Evolutionary conservation across 768 basidiomycete species (phyloP).

Genomic region (Phlebiopsis flavidoalba): DNA sequence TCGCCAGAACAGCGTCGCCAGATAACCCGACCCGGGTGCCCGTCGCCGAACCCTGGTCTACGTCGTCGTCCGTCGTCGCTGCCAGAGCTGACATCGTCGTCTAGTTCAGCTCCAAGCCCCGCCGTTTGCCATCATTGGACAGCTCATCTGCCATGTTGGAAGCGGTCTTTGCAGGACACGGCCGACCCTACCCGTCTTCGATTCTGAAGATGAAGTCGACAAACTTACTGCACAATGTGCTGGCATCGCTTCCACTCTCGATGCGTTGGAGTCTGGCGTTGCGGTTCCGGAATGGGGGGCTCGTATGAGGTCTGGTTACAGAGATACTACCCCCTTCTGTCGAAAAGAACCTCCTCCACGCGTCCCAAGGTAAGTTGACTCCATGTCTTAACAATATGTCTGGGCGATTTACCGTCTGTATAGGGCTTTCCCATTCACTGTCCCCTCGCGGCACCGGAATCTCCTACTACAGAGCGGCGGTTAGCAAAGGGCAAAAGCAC

Average conservation of each 20-base stretch:
- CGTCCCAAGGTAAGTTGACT: not conserved
- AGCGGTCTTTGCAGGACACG: not conserved
- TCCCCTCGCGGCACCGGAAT: constrained; percentile 8
- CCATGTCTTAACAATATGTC: not conserved
- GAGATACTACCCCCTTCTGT: not conserved
- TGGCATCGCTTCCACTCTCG: constrained; percentile 6
- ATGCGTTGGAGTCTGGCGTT: not conserved
- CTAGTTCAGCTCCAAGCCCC: constrained; percentile 68
- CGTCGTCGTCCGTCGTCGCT: constrained; percentile 35
- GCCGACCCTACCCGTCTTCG: not conserved
- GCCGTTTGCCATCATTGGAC: constrained; percentile 28
- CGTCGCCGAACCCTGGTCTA: constrained; percentile 12
- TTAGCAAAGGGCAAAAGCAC: constrained; percentile 1
- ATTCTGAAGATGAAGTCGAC: constrained; percentile 12
- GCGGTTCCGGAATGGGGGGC: not conserved
- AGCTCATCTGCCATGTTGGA: constrained; percentile 9
- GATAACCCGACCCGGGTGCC: not conserved
- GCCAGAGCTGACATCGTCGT: constrained; percentile 60
- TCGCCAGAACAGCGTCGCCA: not conserved
- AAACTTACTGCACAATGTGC: constrained; percentile 11
- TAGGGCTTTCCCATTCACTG: not conserved
- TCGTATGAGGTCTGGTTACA: not conserved
- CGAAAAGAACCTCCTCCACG: not conserved
- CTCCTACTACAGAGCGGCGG: constrained; percentile 5
- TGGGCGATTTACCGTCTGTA: not conserved